Evolutionary conservation across 495 filamentous ascomycete genomes (phyloP), one percentile per base, ranked within the genome.

Genomic region (Corynascus novoguineensis): DNA sequence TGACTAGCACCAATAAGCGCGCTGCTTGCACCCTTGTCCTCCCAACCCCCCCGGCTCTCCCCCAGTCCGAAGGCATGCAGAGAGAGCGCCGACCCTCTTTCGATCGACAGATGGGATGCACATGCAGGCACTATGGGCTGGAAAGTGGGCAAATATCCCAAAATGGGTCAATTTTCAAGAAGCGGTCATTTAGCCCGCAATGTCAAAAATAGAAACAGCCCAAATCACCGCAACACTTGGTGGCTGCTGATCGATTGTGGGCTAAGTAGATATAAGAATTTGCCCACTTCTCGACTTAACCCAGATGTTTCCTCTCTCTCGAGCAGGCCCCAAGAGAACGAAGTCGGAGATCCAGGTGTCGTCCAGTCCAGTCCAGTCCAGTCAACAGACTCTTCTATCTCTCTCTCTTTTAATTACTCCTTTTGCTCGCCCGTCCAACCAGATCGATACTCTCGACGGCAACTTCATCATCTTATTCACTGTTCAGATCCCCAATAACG

Each of bases 181-280:
- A 61, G 55, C 51, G 32, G 63, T 61, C 61, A 73, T 63, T 67
- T 68, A 67, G 65, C 62, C 66, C 68, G 59, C 44, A 60, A 57
- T 61, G 63, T 68, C 69, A 72, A 72, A 71, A 72, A 71, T 73
- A 73, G 71, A 71, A 72, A 59, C 53, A 51, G 59, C n/a, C n/a
- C 50, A 57, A 50, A 61, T 58, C 52, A 35, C 51, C 28, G 31
- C 50, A 45, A n/a, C n/a, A 31, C 55, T 50, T 32, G 52, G 22
- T 19, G 41, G 53, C n/a, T n/a, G 51, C 45, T 53, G 57, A 24
- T 40, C 41, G 54, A 24, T 5, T 50, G 54, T 51, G 67, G 44
- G 67, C 69, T 66, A 60, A 62, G n/a, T n/a, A n/a, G 65, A 75
- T 79, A 78, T 79, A 78, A 78, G 73, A 70, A 73, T 73, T 75